These are phyloP conservation scores for Fomitopsis pulvina DNA, from an alignment of 768 basidiomycete species.

Conservation along the genomic window DNA sequence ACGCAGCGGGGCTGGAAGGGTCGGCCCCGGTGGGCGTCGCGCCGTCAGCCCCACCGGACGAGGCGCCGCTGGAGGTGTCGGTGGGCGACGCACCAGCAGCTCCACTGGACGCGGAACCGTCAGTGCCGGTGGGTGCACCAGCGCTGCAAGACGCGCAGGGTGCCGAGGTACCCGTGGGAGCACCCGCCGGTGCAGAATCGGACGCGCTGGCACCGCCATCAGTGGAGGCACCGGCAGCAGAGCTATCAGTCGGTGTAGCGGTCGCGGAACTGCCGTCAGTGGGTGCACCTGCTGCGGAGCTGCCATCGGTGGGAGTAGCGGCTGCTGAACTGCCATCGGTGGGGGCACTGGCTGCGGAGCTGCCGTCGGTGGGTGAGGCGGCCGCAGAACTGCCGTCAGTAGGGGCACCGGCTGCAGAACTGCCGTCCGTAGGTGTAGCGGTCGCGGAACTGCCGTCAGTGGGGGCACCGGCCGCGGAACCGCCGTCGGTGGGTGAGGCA, in stretches of 20 bases:
- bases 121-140: background rate
- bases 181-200: background rate
- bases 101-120: background rate
- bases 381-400: background rate
- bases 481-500: background rate
- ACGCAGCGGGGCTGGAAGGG: no score
- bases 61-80: no score
- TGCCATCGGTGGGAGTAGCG: no score
- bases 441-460: background rate
- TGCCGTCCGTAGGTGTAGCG: no score
- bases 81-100: background rate
- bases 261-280: background rate
- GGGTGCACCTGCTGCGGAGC: no score
- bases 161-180: background rate
- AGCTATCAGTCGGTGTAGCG: no score
- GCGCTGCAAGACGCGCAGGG: background rate
- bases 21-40: no score
- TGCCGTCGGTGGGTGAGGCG: background rate
- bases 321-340: no score
- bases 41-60: no score
- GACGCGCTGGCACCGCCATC: background rate
- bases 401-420: background rate
- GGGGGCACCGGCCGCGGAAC: background rate
- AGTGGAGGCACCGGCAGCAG: no score
- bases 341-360: background rate